Percentiles rank a stretch among this genome's conserved stretches.
Conservation (phyloP, 345 rosid species). For the Nasturtium officinale region DNA sequence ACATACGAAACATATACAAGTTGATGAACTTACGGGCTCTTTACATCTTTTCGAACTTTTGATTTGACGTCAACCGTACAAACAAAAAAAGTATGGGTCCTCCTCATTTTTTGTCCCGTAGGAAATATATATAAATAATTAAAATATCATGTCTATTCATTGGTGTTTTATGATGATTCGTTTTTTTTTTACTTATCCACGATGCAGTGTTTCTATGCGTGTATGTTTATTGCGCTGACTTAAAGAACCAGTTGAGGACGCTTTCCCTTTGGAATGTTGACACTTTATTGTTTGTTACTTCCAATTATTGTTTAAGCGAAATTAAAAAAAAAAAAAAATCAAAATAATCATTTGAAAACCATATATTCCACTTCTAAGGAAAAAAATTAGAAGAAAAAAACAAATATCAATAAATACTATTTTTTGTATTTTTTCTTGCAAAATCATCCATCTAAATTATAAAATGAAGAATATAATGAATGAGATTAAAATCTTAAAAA, state of each 20-base stretch:
- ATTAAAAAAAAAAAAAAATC: too few relatives aligned
- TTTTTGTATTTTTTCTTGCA: too few relatives aligned
- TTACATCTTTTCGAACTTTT: neutral
- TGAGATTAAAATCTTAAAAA: too few relatives aligned
- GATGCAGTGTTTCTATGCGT: neutral
- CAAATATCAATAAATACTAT: too few relatives aligned
- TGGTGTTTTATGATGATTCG: neutral
- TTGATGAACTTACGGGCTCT: constrained; percentile 12
- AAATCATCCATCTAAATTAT: too few relatives aligned
- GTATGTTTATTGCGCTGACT: neutral
- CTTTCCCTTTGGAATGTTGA: neutral
- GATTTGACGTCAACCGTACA: constrained; percentile 14
- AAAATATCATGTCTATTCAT: neutral
- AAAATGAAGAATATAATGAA: too few relatives aligned
- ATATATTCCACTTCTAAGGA: too few relatives aligned
- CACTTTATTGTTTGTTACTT: constrained; percentile 24
- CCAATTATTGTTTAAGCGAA: constrained; percentile 17
- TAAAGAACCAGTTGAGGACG: neutral
- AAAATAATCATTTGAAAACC: too few relatives aligned
- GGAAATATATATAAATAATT: neutral
- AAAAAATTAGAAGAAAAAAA: too few relatives aligned
- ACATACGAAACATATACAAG: neutral
- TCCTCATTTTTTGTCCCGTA: neutral
- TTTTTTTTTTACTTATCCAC: neutral
- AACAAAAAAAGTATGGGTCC: neutral